Conservation (phyloP, 2,329 filamentous ascomycete genomes). For the Neophaeococcomyces mojaviensis region DNA sequence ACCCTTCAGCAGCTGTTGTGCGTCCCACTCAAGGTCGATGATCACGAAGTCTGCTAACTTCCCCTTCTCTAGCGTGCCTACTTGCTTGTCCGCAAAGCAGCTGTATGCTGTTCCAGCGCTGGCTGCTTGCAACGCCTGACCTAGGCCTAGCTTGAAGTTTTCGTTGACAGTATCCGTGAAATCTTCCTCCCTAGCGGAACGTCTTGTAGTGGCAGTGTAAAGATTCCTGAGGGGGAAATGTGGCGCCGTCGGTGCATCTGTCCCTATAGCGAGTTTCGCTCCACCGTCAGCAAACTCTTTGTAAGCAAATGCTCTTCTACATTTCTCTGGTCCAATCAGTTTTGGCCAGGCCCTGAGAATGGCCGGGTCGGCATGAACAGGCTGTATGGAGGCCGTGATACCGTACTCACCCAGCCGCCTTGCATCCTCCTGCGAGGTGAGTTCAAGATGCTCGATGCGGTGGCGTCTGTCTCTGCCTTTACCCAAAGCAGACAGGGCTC, state of each 20-base stretch:
- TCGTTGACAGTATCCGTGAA: conserved; percentile 35
- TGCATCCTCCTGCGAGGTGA: conserved; percentile 42
- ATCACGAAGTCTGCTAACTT: conserved; percentile 36
- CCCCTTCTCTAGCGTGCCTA: conserved; percentile 33
- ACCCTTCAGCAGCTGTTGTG: conserved; percentile 34
- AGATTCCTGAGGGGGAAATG: conserved; percentile 40
- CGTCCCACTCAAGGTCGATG: conserved; percentile 32
- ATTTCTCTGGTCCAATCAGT: conserved; percentile 38
- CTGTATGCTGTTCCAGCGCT: conserved; percentile 40
- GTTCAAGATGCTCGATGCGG: conserved; percentile 46
- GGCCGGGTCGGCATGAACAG: conserved; percentile 36
- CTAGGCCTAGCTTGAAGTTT: conserved; percentile 36
- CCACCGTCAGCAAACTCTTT: conserved; percentile 42
- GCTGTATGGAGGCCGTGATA: conserved; percentile 36
- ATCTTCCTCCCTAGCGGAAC: conserved; percentile 36
- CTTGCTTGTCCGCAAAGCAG: conserved; percentile 37
- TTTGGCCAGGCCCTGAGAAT: conserved; percentile 42
- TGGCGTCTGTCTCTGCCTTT: conserved; percentile 31
- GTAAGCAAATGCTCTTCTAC: conserved; percentile 45
- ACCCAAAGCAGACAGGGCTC: conserved; percentile 34
- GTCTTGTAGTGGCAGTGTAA: conserved; percentile 43
- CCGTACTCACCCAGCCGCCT: conserved; percentile 39
- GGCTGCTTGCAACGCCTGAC: conserved; percentile 38
- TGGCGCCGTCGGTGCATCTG: conserved; percentile 43
- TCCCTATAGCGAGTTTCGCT: conserved; percentile 40